These are phyloP conservation scores for Ophidiomyces ophidiicola DNA, from an alignment of 2,329 filamentous ascomycete genomes.

Conservation along the genomic window DNA sequence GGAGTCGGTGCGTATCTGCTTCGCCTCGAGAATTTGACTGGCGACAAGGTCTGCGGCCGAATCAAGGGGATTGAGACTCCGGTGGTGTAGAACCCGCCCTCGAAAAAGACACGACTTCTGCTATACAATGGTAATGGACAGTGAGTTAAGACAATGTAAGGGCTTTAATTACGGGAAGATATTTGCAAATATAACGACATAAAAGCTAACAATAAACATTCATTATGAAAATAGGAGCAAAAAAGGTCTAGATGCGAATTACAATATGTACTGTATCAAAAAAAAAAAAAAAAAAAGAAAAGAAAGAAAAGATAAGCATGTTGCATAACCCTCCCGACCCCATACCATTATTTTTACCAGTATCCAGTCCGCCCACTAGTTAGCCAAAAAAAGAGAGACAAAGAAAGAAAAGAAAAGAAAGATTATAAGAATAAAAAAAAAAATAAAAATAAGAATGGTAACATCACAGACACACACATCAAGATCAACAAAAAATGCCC, in stretches of 20 bases:
- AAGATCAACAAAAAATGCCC: too few relatives aligned
- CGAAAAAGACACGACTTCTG: conserved; percentile 21
- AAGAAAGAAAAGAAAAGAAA: too few relatives aligned
- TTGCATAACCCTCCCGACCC: too few relatives aligned
- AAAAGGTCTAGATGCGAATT: background rate
- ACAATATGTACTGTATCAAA: background rate
- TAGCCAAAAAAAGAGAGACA: too few relatives aligned
- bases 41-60: conserved; percentile 34
- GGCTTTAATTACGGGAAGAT: background rate
- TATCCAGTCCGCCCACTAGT: too few relatives aligned
- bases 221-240: too few relatives aligned
- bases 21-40: conserved; percentile 39
- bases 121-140: conserved; percentile 21
- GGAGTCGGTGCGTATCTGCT: conserved; percentile 44
- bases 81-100: conserved; percentile 16
- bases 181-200: too few relatives aligned
- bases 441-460: too few relatives aligned
- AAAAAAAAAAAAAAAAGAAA: background rate
- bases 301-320: background rate
- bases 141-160: background rate
- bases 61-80: conserved; percentile 42
- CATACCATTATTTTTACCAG: too few relatives aligned
- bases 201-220: too few relatives aligned
- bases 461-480: too few relatives aligned
- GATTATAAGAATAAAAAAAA: too few relatives aligned